phyloP scores from a whole-genome alignment of 345 rosid species.

The Balakata baccata region DNA sequence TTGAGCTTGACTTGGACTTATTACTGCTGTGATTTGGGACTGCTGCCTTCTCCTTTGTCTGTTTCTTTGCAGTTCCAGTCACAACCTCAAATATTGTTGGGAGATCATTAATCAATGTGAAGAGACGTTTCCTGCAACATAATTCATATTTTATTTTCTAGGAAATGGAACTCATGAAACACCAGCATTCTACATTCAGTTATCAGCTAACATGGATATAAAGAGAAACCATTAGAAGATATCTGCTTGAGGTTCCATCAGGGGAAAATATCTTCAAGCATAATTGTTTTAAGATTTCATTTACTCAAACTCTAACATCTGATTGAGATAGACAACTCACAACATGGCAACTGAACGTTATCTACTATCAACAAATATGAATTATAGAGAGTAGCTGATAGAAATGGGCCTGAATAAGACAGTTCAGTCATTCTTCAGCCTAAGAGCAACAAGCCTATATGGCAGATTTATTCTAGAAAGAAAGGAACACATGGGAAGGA shows the following conservation, averaged over 20 bases:
- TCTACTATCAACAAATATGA: background rate
- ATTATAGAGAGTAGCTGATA: too few relatives aligned
- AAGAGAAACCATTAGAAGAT: background rate
- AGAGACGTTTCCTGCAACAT: conserved; percentile 28
- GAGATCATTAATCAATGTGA: conserved; percentile 28
- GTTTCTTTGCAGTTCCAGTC: conserved; percentile 25
- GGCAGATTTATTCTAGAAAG: too few relatives aligned
- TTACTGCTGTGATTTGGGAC: conserved; percentile 26
- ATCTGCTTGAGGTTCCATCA: background rate
- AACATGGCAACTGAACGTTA: background rate
- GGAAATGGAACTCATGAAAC: background rate
- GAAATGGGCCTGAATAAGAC: too few relatives aligned
- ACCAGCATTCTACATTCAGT: background rate
- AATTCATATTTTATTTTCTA: background rate
- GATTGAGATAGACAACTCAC: too few relatives aligned
- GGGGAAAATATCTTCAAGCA: too few relatives aligned
- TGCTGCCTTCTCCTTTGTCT: conserved; percentile 26
- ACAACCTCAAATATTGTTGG: conserved; percentile 32
- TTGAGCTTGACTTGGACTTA: conserved; percentile 25
- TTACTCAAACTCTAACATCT: background rate
- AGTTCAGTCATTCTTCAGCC: too few relatives aligned
- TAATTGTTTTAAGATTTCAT: background rate
- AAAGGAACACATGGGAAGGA: too few relatives aligned
- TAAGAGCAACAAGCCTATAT: too few relatives aligned
- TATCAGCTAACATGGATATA: background rate